phyloP scores from a whole-genome alignment of 495 filamentous ascomycete genomes.

The Xylaria cubensis region DNA sequence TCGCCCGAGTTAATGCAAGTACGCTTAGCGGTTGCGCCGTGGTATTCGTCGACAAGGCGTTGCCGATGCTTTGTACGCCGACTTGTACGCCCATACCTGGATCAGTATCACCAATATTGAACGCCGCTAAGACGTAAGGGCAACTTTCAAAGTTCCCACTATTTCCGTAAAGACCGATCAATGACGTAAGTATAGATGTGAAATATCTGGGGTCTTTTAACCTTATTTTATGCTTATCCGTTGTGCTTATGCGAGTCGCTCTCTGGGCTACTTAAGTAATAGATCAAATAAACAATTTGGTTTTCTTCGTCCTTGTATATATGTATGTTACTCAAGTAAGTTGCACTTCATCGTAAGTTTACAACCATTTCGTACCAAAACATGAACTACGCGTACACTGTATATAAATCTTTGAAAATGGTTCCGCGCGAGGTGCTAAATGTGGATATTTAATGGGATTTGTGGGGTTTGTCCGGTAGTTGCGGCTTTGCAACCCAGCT shows the following conservation, averaged over 20 bases:
- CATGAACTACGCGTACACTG: neutral
- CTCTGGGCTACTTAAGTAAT: neutral
- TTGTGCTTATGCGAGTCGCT: neutral
- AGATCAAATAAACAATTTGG: neutral
- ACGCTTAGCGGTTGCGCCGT: neutral
- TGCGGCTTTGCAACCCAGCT: neutral
- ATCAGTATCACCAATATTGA: neutral
- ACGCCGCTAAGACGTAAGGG: neutral
- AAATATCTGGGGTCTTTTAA: neutral
- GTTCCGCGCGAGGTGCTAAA: neutral
- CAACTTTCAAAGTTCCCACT: neutral
- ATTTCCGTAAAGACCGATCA: neutral
- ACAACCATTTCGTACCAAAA: neutral
- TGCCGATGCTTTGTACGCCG: neutral
- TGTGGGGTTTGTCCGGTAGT: neutral
- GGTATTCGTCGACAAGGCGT: neutral
- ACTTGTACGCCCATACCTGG: neutral
- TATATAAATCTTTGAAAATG: neutral
- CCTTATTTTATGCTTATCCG: conserved; percentile 6
- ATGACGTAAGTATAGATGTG: neutral
- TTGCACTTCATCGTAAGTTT: neutral
- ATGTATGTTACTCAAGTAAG: neutral
- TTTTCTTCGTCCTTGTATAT: neutral
- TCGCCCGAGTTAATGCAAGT: neutral
- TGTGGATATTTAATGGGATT: neutral